Evolutionary conservation across 2,329 filamentous ascomycete genomes (phyloP).

Genomic region (Exophiala sp.): DNA sequence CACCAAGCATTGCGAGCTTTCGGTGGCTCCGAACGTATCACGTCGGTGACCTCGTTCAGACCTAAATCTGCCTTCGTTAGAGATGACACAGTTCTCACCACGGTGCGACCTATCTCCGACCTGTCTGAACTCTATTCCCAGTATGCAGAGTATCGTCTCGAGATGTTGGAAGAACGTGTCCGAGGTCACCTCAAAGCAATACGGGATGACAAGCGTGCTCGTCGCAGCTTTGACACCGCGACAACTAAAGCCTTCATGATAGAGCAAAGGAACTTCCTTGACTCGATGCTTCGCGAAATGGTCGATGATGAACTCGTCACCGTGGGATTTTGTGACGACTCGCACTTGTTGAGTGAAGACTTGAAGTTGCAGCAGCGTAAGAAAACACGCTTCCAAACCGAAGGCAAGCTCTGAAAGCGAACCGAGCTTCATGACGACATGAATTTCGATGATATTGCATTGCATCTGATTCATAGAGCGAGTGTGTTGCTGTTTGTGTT

Average conservation of each 20-base stretch:
- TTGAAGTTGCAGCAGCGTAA: conserved; percentile 33
- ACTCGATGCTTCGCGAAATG: conserved; percentile 41
- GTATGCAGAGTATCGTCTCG: conserved; percentile 60
- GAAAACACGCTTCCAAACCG: conserved; percentile 14
- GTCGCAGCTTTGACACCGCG: conserved; percentile 33
- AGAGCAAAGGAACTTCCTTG: conserved; percentile 33
- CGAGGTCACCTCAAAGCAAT: conserved; percentile 42
- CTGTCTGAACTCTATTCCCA: conserved; percentile 58
- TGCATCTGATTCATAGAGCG: neutral
- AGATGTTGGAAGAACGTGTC: conserved; percentile 60
- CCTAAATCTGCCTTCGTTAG: conserved; percentile 52
- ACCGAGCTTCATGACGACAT: neutral
- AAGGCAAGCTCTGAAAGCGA: neutral
- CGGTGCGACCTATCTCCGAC: conserved; percentile 57
- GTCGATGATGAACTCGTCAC: conserved; percentile 40
- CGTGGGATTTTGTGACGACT: conserved; percentile 36
- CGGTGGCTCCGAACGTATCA: conserved; percentile 60
- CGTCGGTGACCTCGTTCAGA: conserved; percentile 64
- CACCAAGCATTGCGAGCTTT: conserved; percentile 60
- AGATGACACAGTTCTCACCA: conserved; percentile 61
- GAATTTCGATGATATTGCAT: neutral
- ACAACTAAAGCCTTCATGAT: conserved; percentile 31
- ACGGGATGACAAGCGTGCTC: conserved; percentile 33
- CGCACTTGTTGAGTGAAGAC: conserved; percentile 37
- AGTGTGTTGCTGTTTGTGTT: neutral